phyloP scores from a whole-genome alignment of 2,329 filamentous ascomycete genomes.

The Pyrenophora seminiperda region DNA sequence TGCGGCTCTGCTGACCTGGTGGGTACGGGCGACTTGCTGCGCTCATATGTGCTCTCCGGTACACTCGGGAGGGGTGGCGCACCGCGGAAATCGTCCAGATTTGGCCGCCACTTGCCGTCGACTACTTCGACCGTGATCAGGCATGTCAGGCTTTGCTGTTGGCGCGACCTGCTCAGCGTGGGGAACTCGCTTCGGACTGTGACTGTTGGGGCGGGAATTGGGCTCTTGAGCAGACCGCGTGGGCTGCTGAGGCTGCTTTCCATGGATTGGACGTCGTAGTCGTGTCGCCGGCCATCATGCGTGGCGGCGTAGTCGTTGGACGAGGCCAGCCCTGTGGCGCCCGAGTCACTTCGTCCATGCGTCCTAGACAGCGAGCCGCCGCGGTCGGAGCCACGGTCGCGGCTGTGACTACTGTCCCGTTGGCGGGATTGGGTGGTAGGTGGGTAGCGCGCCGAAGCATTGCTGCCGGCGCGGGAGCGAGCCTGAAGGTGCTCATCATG shows the following conservation, averaged over 20 bases:
- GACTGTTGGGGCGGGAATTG: conserved; percentile 88
- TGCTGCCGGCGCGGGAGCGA: conserved; percentile 43
- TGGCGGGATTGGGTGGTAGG: conserved; percentile 35
- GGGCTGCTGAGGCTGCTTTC: conserved; percentile 81
- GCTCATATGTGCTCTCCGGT: conserved; percentile 49
- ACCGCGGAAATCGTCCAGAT: conserved; percentile 74
- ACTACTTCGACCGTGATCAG: conserved; percentile 92
- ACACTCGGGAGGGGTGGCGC: conserved; percentile 59
- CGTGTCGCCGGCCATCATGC: conserved; percentile 77
- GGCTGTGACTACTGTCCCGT: conserved; percentile 48
- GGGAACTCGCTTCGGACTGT: conserved; percentile 96
- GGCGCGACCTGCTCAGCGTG: conserved; percentile 85
- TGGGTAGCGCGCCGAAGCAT: conserved; percentile 40
- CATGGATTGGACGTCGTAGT: conserved; percentile 97
- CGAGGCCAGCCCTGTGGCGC: conserved; percentile 70
- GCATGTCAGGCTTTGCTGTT: conserved; percentile 94
- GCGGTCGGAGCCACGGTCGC: conserved; percentile 46
- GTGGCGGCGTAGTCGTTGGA: conserved; percentile 81
- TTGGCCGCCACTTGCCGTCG: conserved; percentile 86
- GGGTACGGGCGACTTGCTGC: conserved; percentile 64
- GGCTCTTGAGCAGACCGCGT: conserved; percentile 73
- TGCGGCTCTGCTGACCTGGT: conserved; percentile 56
- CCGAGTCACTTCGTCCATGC: conserved; percentile 80
- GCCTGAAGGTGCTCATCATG: conserved; percentile 49
- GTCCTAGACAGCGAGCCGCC: conserved; percentile 47